Evolutionary conservation across 2,329 filamentous ascomycete genomes (phyloP).

Genomic region (Claviceps purpurea): DNA sequence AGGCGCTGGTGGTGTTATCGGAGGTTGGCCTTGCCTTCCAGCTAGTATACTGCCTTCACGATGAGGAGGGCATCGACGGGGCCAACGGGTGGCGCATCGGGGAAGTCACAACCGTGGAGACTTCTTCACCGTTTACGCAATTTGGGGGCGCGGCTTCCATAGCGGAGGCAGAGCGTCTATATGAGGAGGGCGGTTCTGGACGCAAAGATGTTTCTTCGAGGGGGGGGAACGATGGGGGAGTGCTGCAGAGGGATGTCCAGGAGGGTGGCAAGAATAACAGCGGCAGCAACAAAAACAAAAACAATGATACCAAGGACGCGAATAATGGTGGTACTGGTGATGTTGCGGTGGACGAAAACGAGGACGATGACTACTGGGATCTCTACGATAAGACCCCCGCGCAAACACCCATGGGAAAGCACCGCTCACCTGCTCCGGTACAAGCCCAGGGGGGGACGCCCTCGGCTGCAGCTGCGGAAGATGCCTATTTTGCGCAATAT

Average conservation of each 20-base stretch:
- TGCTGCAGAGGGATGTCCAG: neutral
- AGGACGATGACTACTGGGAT: constrained; percentile 60
- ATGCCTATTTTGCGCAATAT: constrained; percentile 66
- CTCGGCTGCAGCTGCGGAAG: constrained; percentile 35
- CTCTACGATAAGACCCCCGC: constrained; percentile 61
- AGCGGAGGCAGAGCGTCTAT: constrained; percentile 47
- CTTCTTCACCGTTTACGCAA: constrained; percentile 38
- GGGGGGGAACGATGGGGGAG: constrained; percentile 7
- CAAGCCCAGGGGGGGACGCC: constrained; percentile 5
- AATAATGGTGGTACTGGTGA: neutral
- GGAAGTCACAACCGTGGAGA: constrained; percentile 51
- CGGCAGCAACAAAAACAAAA: constrained; percentile 2
- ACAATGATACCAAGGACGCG: constrained; percentile 34
- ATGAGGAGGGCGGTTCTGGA: constrained; percentile 18
- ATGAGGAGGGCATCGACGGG: constrained; percentile 43
- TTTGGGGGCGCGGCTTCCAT: constrained; percentile 40
- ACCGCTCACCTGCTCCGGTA: constrained; percentile 45
- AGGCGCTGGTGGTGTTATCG: constrained; percentile 48
- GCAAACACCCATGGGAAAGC: constrained; percentile 45
- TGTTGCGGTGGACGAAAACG: constrained; percentile 6
- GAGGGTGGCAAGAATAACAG: neutral
- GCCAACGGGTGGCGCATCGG: constrained; percentile 56
- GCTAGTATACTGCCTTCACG: constrained; percentile 56
- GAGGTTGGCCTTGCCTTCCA: constrained; percentile 51
- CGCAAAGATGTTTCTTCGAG: constrained; percentile 7